A percentile compares a stretch with the other conserved stretches of the same genome.
Conservation (phyloP, 441 rosid genomes). For the Aleurites moluccanus region DNA sequence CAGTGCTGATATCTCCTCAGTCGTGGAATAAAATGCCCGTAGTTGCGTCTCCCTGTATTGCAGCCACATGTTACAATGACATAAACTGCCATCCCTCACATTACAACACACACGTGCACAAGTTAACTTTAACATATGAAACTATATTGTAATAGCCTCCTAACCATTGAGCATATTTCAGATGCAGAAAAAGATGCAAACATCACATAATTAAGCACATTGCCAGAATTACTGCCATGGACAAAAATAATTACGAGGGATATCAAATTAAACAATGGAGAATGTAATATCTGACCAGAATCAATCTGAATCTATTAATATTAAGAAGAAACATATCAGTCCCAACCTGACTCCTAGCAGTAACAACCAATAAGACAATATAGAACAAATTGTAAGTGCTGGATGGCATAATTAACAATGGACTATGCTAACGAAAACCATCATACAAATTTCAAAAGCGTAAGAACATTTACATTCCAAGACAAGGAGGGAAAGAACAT, state of each 20-base stretch:
- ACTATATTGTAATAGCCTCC: background rate
- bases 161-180: background rate
- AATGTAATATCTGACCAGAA: background rate
- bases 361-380: background rate
- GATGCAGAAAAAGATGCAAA: background rate
- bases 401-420: background rate
- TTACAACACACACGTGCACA: background rate
- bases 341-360: background rate
- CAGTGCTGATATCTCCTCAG: constrained; percentile 74
- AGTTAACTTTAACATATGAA: background rate
- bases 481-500: background rate
- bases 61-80: constrained; percentile 16
- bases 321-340: background rate
- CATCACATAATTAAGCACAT: background rate
- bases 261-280: background rate
- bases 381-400: background rate
- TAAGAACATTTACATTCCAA: background rate
- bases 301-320: background rate
- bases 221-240: too few species aligned
- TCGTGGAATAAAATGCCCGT: constrained; percentile 91
- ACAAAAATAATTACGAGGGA: background rate
- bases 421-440: background rate
- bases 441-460: background rate
- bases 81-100: background rate
- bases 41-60: constrained; percentile 87